A percentile compares a stretch with the other conserved stretches of the same genome.
phyloP scores from a whole-genome alignment of 2,329 filamentous ascomycete species.

The Penicillium digitatum region DNA sequence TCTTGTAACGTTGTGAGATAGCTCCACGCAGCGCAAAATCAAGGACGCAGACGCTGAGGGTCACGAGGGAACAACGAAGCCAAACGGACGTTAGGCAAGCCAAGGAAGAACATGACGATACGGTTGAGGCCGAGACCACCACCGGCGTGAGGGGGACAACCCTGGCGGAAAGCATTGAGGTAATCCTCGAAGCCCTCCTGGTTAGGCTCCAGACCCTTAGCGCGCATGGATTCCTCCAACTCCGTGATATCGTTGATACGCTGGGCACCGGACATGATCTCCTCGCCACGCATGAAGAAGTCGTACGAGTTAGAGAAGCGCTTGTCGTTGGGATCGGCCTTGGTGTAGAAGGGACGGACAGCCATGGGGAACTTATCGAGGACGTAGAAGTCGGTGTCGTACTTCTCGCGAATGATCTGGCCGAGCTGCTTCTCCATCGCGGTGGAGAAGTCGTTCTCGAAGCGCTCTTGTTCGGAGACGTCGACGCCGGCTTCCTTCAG shows the following conservation, averaged over 20 bases:
- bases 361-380: constrained; percentile 92
- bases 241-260: constrained; percentile 61
- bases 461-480: constrained; percentile 47
- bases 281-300: constrained; percentile 68
- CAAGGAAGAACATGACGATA: constrained; percentile 64
- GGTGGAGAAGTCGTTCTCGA: constrained; percentile 47
- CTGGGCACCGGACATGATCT: constrained; percentile 65
- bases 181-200: constrained; percentile 61
- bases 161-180: constrained; percentile 60
- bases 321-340: constrained; percentile 66
- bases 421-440: constrained; percentile 67
- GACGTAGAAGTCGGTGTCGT: constrained; percentile 92
- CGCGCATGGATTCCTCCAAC: constrained; percentile 55
- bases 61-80: constrained; percentile 62
- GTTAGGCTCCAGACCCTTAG: constrained; percentile 57
- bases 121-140: constrained; percentile 64
- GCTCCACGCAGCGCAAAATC: constrained; percentile 5
- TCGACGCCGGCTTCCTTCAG: constrained; percentile 50
- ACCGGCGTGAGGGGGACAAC: constrained; percentile 61
- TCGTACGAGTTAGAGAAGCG: constrained; percentile 65
- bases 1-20: constrained; percentile 1
- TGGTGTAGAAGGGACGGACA: constrained; percentile 88
- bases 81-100: constrained; percentile 60
- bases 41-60: constrained; percentile 52
- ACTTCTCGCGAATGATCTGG: constrained; percentile 79